Evolutionary conservation across 129 eudicot genomes (phyloP), one percentile per base, ranked within the genome.

Genomic region (Silybum marianum): DNA sequence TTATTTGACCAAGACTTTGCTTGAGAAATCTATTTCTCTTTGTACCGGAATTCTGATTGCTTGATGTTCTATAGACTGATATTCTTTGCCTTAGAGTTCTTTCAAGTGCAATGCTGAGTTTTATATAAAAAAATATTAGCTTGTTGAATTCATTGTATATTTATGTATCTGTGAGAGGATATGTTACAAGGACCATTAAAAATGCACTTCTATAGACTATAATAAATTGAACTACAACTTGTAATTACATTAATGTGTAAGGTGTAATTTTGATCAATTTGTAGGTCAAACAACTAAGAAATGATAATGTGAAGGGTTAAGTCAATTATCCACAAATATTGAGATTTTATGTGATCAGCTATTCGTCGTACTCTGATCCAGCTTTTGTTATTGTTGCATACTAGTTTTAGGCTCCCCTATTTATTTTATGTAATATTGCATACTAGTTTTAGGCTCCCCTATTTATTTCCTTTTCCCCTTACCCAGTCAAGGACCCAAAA

Each of bases 91-190:
- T 51, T 58, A 60, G 46, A 60, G 71, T 32, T 23, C 66, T 38
- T 19, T 26, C 28, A 77, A 78, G 58, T 67, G 63, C 40, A 63
- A 40, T 69, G 21, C 40, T 10, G 11, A 44, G 19, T 58, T 51
- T 58, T 19, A 38, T 25, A 38, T 24, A 11, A 19, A 58, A 21
- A 71, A 63, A 38, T n/a, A n/a, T 65, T 28, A 12, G 24, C 19
- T 25, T 73, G 34, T 73, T 73, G 67, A 73, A 6, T 62, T 73
- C 84, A 8, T 62, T 81, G 85, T 74, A 19, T 65, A 81, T 81
- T 34, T 60, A 28, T 58, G 65, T 30, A 58, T 58, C 23, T 58
- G 66, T 18, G 9, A 23, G 76, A 77, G 67, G 80, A 32, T 30
- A 32, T 30, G 71, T 60, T 60, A 36, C 51, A 62, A 60, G 40